Conservation (phyloP, 495 filamentous ascomycete species). For the Hyaloscypha variabilis region DNA sequence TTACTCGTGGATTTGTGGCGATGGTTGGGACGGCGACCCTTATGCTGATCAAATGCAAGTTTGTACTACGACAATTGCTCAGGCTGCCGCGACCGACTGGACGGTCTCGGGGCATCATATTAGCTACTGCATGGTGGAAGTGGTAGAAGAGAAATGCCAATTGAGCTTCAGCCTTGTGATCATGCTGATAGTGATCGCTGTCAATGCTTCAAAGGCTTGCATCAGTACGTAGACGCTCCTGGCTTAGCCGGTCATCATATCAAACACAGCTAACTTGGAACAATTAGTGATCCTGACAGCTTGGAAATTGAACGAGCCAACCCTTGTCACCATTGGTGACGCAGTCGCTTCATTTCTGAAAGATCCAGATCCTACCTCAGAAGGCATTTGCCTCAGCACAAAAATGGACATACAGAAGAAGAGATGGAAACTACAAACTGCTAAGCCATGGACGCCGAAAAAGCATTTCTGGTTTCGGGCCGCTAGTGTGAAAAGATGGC, state of each 20-base stretch:
- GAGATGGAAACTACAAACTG: constrained; percentile 7
- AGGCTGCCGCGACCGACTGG: constrained; percentile 1
- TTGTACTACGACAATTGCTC: constrained; percentile 2
- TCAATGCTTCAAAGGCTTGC: constrained; percentile 39
- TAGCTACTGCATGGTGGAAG: constrained; percentile 15
- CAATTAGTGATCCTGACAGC: constrained; percentile 34
- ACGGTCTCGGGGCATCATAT: neutral
- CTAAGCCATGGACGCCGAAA: constrained; percentile 14
- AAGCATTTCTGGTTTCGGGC: constrained; percentile 21
- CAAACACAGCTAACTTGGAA: no score
- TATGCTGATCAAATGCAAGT: neutral
- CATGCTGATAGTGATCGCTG: constrained; percentile 42
- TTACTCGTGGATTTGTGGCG: constrained; percentile 18
- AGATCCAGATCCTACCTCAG: constrained; percentile 41
- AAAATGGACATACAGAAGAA: constrained; percentile 9
- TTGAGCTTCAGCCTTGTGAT: constrained; percentile 45
- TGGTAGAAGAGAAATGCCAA: constrained; percentile 35
- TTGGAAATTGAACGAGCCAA: constrained; percentile 21
- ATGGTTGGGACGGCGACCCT: neutral
- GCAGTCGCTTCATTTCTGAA: constrained; percentile 52
- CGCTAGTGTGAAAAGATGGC: constrained; percentile 21
- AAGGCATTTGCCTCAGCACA: constrained; percentile 33
- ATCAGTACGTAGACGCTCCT: constrained; percentile 23
- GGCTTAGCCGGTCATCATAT: neutral
- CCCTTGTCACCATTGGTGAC: constrained; percentile 54